These are phyloP conservation scores for Wallacemonas sp. DNA, from an alignment of 208 protist genomes.

Conservation along the genomic window DNA sequence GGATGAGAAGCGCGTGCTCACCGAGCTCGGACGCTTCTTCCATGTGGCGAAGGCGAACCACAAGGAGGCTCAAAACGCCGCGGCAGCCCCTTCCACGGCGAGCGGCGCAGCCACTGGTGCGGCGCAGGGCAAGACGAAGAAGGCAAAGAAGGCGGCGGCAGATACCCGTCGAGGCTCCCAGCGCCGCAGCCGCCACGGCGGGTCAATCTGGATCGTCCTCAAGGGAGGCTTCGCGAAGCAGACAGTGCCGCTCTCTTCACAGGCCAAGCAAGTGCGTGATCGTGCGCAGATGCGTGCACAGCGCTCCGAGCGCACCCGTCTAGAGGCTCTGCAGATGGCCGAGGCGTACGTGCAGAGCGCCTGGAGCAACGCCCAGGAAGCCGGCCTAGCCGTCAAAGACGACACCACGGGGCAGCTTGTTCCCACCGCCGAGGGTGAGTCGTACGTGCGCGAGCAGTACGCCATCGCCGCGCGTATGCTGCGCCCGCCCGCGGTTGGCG, in stretches of 20 bases:
- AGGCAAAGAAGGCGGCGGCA: constrained; percentile 4
- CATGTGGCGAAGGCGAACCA: constrained; percentile 59
- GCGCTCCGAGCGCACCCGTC: constrained; percentile 42
- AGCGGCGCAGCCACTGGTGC: not conserved
- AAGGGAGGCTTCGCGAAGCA: constrained; percentile 62
- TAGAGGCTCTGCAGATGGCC: constrained; percentile 42
- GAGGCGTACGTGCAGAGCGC: constrained; percentile 73
- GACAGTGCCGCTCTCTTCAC: constrained; percentile 24
- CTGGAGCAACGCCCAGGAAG: constrained; percentile 58
- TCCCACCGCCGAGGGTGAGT: constrained; percentile 48
- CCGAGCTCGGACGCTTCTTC: constrained; percentile 61
- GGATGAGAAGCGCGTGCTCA: constrained; percentile 62
- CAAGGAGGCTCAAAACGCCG: constrained; percentile 36
- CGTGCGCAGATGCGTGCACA: constrained; percentile 21
- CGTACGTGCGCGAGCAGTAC: constrained; percentile 81
- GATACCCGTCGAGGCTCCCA: constrained; percentile 19
- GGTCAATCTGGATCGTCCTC: constrained; percentile 76
- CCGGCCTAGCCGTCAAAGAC: constrained; percentile 28
- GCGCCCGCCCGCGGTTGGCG: constrained; percentile 4
- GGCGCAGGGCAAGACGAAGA: constrained; percentile 4
- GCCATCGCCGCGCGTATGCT: constrained; percentile 54
- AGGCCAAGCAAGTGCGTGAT: not conserved
- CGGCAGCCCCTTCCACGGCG: not conserved
- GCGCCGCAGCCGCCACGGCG: constrained; percentile 32
- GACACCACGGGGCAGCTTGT: constrained; percentile 2